These are phyloP conservation scores for Lentinula sp. DNA, from an alignment of 768 basidiomycete species.

Conservation along the genomic window DNA sequence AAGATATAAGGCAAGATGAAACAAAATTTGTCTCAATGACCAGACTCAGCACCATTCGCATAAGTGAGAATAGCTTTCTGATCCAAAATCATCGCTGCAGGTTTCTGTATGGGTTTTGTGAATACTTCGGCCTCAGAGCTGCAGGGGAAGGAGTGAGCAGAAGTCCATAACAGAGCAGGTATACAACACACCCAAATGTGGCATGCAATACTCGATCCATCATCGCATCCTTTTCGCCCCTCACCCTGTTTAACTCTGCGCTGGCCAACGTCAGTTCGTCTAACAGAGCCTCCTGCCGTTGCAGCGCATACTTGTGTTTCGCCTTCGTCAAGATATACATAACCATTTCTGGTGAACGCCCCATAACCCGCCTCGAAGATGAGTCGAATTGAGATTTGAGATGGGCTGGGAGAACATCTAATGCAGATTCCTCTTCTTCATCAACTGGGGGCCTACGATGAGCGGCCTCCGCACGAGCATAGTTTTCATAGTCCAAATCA, in stretches of 20 bases:
- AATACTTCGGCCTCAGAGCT: slow-evolving; percentile 1
- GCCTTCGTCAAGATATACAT: slow-evolving; percentile 75
- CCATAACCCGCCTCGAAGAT: slow-evolving; percentile 56
- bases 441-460: slow-evolving; percentile 11
- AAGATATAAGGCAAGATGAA: too few species aligned
- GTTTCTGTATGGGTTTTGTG: background rate
- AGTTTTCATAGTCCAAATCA: slow-evolving; percentile 25
- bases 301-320: slow-evolving; percentile 62
- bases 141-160: background rate
- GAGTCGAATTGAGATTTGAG: slow-evolving; percentile 47
- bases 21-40: background rate
- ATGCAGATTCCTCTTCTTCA: slow-evolving; percentile 31
- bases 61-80: background rate
- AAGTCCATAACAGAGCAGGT: background rate
- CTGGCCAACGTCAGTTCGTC: slow-evolving; percentile 57
- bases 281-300: slow-evolving; percentile 60
- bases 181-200: slow-evolving; percentile 44
- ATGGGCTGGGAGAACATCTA: slow-evolving; percentile 50
- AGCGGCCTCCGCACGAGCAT: background rate
- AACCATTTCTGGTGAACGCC: slow-evolving; percentile 62
- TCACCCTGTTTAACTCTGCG: slow-evolving; percentile 45
- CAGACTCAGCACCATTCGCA: background rate
- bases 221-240: slow-evolving; percentile 54
- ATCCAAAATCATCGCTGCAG: background rate
- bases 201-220: slow-evolving; percentile 46